Conservation (phyloP, 352 stramenopile genomes). For the Discostella stelligera region DNA sequence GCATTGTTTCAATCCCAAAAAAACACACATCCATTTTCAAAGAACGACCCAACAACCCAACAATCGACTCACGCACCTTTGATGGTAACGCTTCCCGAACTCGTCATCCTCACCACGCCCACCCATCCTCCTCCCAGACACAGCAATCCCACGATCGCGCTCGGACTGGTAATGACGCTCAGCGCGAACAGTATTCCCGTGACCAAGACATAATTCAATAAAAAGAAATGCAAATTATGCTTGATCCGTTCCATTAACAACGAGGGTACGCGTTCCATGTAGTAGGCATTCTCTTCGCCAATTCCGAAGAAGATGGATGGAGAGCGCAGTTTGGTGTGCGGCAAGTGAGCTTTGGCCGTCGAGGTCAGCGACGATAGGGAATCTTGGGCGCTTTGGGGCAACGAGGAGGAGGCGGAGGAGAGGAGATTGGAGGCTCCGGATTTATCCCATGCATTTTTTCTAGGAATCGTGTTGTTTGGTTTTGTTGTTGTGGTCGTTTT, state of each 20-base stretch:
- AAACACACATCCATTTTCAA: too few relatives aligned
- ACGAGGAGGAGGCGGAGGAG: slow-evolving; percentile 44
- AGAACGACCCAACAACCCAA: too few relatives aligned
- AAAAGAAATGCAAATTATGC: slow-evolving; percentile 82
- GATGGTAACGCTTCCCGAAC: slow-evolving; percentile 57
- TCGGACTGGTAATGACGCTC: slow-evolving; percentile 68
- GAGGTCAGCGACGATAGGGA: slow-evolving; percentile 33
- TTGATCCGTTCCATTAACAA: slow-evolving; percentile 65
- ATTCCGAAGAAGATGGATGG: slow-evolving; percentile 76
- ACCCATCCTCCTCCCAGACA: slow-evolving; percentile 69
- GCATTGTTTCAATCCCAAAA: not conserved
- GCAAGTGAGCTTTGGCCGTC: slow-evolving; percentile 57
- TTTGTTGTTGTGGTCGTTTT: too few relatives aligned
- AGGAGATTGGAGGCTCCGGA: slow-evolving; percentile 62
- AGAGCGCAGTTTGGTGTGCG: slow-evolving; percentile 67
- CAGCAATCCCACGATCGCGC: slow-evolving; percentile 70
- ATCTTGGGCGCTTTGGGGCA: slow-evolving; percentile 74
- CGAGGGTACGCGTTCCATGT: slow-evolving; percentile 68
- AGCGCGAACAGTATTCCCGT: slow-evolving; percentile 69
- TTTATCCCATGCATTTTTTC: slow-evolving; percentile 76
- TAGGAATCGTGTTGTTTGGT: slow-evolving; percentile 9
- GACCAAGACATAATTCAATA: slow-evolving; percentile 77
- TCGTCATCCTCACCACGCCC: slow-evolving; percentile 61
- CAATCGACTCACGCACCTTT: slow-evolving; percentile 47
- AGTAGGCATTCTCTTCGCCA: slow-evolving; percentile 80